A percentile compares a stretch with the other conserved stretches of the same genome.
These are phyloP conservation scores for Nannochloris sp. DNA, from an alignment of 139 green algal species.

Conservation along the genomic window DNA sequence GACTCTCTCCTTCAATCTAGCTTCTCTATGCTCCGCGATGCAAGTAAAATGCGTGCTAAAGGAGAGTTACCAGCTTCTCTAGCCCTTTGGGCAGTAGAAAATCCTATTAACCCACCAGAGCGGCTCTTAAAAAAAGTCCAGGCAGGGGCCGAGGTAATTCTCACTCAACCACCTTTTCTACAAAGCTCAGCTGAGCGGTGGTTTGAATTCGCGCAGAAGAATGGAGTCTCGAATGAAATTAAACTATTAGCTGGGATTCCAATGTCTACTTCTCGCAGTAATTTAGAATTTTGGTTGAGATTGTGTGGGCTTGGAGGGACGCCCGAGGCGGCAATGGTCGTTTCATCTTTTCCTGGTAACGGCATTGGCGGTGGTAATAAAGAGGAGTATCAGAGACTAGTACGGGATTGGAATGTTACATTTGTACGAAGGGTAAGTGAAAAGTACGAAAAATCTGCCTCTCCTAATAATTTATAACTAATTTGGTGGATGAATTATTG, in stretches of 20 bases:
- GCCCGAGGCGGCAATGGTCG: slow-evolving; percentile 7
- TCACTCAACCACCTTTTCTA: slow-evolving; percentile 70
- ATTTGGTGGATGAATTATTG: no score
- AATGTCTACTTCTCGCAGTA: slow-evolving; percentile 39
- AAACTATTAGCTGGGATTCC: slow-evolving; percentile 58
- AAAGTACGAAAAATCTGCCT: no score
- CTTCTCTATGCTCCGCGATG: slow-evolving; percentile 37
- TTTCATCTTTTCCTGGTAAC: slow-evolving; percentile 18
- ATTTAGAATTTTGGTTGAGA: slow-evolving; percentile 58
- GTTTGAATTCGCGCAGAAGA: slow-evolving; percentile 31
- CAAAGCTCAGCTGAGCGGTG: slow-evolving; percentile 42
- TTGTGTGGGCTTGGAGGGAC: slow-evolving; percentile 31
- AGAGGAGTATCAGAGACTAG: background rate
- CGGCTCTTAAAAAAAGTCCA: slow-evolving; percentile 37
- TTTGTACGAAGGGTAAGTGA: slow-evolving; percentile 32
- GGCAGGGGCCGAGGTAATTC: slow-evolving; percentile 46
- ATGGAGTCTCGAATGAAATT: background rate
- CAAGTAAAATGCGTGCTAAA: slow-evolving; percentile 18
- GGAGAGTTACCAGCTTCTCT: slow-evolving; percentile 28
- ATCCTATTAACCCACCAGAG: slow-evolving; percentile 42
- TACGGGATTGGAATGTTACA: slow-evolving; percentile 21
- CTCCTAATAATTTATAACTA: no score
- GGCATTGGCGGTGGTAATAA: slow-evolving; percentile 1
- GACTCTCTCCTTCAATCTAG: slow-evolving; percentile 32
- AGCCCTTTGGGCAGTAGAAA: slow-evolving; percentile 65